Evolutionary conservation across 1,284 basidiomycete genomes (phyloP).

Genomic region (Tylopilus orsonianus): DNA sequence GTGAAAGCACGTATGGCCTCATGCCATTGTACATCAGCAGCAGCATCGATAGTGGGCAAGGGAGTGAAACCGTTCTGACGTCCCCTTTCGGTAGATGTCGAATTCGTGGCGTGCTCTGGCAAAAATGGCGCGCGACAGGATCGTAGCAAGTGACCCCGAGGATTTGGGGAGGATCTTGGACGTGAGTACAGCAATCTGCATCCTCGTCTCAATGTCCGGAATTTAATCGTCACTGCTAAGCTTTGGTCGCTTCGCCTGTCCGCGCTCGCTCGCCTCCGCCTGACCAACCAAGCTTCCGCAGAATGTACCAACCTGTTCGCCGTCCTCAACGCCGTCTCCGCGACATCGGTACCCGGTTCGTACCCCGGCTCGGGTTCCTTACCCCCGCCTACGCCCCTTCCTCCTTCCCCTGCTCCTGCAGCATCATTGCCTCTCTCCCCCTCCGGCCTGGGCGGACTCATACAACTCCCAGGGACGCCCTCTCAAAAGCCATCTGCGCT

Average conservation of each 20-base stretch:
- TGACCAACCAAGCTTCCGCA: slow-evolving; percentile 78
- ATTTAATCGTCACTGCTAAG: slow-evolving; percentile 36
- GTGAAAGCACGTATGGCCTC: slow-evolving; percentile 4
- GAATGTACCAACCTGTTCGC: slow-evolving; percentile 79
- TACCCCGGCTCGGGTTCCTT: slow-evolving; percentile 18
- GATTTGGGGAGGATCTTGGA: slow-evolving; percentile 63
- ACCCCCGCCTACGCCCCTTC: slow-evolving; percentile 4
- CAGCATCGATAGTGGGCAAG: not conserved
- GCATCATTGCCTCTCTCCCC: slow-evolving; percentile 21
- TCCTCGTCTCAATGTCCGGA: not conserved
- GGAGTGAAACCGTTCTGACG: slow-evolving; percentile 16
- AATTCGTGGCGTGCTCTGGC: slow-evolving; percentile 83
- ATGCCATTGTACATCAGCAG: not conserved
- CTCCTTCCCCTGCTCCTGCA: slow-evolving; percentile 17
- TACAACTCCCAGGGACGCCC: slow-evolving; percentile 29
- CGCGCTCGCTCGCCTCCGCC: slow-evolving; percentile 71
- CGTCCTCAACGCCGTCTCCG: slow-evolving; percentile 61
- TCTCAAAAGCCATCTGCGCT: slow-evolving; percentile 21
- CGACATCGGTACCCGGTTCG: slow-evolving; percentile 34
- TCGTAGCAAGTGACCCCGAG: slow-evolving; percentile 66
- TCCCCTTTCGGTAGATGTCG: slow-evolving; percentile 56
- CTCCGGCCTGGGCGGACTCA: slow-evolving; percentile 21
- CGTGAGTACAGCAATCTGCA: slow-evolving; percentile 45
- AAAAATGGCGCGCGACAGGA: slow-evolving; percentile 72
- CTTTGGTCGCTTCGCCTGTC: slow-evolving; percentile 81